phyloP scores from a whole-genome alignment of 1,139 yeast genomes.

The Yamadazyma kanchanaburiensis region DNA sequence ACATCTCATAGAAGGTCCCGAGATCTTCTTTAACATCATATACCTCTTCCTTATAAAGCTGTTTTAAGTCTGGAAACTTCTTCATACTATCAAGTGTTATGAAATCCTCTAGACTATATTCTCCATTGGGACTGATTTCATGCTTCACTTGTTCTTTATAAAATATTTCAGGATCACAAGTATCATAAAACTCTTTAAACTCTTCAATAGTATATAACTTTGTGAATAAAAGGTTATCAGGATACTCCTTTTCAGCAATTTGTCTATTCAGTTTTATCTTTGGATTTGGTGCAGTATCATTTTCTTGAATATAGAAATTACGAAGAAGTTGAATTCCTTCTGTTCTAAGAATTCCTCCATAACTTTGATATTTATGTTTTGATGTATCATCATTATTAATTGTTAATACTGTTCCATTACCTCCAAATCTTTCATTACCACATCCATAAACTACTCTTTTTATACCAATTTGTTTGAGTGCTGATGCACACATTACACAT shows the following conservation, averaged over 20 bases:
- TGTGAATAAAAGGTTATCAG: slow-evolving; percentile 31
- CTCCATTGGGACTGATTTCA: slow-evolving; percentile 32
- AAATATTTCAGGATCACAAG: slow-evolving; percentile 16
- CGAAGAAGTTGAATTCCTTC: slow-evolving; percentile 83
- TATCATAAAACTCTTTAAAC: slow-evolving; percentile 27
- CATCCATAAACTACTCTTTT: slow-evolving; percentile 82
- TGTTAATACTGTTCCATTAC: slow-evolving; percentile 82
- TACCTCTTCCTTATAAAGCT: slow-evolving; percentile 6
- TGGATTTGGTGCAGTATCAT: slow-evolving; percentile 80
- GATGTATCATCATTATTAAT: slow-evolving; percentile 48
- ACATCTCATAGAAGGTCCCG: slow-evolving; percentile 22
- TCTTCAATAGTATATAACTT: slow-evolving; percentile 19
- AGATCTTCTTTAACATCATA: slow-evolving; percentile 18
- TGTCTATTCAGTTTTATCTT: slow-evolving; percentile 70
- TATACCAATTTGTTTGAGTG: slow-evolving; percentile 76
- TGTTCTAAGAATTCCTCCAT: slow-evolving; percentile 75
- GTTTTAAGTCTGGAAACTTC: slow-evolving; percentile 19
- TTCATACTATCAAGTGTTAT: slow-evolving; percentile 15
- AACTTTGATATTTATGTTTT: slow-evolving; percentile 42
- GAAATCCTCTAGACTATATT: slow-evolving; percentile 21
- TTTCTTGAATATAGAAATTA: slow-evolving; percentile 80
- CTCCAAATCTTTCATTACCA: slow-evolving; percentile 94
- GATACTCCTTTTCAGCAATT: slow-evolving; percentile 66
- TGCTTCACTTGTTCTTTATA: slow-evolving; percentile 6
- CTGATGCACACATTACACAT: slow-evolving; percentile 97